These are phyloP conservation scores for Nyssa sinensis DNA, from an alignment of 148 eudicot species.

Conservation along the genomic window DNA sequence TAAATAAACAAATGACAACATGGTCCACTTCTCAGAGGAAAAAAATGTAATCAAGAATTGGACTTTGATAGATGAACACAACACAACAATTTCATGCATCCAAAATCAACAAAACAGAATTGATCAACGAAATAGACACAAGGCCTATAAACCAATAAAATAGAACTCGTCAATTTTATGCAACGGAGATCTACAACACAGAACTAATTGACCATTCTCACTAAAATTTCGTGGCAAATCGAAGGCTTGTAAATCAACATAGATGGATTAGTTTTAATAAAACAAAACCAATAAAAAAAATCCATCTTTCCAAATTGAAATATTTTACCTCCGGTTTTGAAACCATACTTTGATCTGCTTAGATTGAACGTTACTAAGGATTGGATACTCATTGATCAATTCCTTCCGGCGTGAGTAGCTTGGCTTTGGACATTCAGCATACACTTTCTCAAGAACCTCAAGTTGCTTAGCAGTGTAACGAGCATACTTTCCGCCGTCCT, in stretches of 20 bases:
- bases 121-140: background rate
- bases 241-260: background rate
- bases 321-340: conserved; percentile 19
- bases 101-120: background rate
- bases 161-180: too few species aligned
- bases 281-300: background rate
- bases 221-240: too few species aligned
- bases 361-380: conserved; percentile 13
- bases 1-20: too few species aligned
- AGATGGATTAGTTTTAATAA: background rate
- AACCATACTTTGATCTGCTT: conserved; percentile 22
- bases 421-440: conserved; percentile 17
- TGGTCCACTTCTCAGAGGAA: too few species aligned
- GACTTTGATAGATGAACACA: too few species aligned
- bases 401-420: conserved; percentile 4
- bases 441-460: conserved; percentile 16
- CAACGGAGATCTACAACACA: too few species aligned
- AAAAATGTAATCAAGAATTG: too few species aligned
- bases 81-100: background rate
- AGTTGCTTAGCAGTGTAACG: conserved; percentile 14
- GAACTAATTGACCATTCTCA: too few species aligned
- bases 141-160: too few species aligned
- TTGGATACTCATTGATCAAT: conserved; percentile 4
- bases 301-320: background rate
- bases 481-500: conserved; percentile 6